Conservation (phyloP, 148 eudicot species). For the Arbutus unedo region DNA sequence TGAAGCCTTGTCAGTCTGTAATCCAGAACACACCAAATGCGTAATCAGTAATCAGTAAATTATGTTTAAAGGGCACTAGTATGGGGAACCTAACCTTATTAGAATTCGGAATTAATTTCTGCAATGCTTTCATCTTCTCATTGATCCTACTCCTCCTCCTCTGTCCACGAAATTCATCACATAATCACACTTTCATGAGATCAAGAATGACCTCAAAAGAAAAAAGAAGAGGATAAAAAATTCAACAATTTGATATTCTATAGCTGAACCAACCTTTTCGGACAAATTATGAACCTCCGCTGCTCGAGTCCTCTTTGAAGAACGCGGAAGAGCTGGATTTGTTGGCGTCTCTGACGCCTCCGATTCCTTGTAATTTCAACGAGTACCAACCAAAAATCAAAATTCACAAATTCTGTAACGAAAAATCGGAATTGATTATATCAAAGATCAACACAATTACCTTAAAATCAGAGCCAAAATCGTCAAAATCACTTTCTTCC, state of each 20-base stretch:
- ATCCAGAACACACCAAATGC: constrained; percentile 12
- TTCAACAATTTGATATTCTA: neutral
- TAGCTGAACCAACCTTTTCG: constrained; percentile 53
- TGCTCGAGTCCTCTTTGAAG: constrained; percentile 71
- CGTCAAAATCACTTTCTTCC: constrained; percentile 21
- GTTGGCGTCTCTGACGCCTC: constrained; percentile 35
- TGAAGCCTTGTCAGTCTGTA: constrained; percentile 88
- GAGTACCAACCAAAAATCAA: neutral
- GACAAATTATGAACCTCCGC: constrained; percentile 89
- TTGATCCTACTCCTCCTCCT: constrained; percentile 82
- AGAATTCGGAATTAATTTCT: constrained; percentile 81
- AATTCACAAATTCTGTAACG: neutral
- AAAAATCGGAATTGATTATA: neutral
- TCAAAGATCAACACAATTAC: constrained; percentile 20
- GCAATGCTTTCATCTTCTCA: constrained; percentile 81
- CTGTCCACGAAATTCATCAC: constrained; percentile 36
- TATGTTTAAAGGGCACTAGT: neutral
- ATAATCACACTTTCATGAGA: neutral
- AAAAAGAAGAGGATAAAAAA: neutral
- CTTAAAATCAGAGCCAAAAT: constrained; percentile 40
- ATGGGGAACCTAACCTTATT: constrained; percentile 43
- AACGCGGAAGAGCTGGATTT: constrained; percentile 39
- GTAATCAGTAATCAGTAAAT: constrained; percentile 6
- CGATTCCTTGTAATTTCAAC: constrained; percentile 34
- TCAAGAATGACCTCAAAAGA: neutral